phyloP scores from a whole-genome alignment of 495 filamentous ascomycete genomes.

The Xylaria nigripes region DNA sequence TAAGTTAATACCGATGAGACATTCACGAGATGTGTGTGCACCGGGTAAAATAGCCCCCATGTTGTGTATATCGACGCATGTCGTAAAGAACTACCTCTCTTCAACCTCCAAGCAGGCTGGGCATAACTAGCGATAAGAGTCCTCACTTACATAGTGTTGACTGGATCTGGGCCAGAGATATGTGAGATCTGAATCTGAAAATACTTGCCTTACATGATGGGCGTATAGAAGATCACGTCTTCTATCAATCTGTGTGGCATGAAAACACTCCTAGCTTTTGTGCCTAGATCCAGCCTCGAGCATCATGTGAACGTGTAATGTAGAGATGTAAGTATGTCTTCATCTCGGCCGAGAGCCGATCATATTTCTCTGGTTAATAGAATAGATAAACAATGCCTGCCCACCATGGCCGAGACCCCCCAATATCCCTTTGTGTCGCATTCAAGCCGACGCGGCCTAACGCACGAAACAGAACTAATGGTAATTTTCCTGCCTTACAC shows the following conservation, averaged over 20 bases:
- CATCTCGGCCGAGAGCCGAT: not conserved
- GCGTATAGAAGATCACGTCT: not conserved
- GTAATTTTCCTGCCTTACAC: not conserved
- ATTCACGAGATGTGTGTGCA: not conserved
- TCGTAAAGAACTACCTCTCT: not conserved
- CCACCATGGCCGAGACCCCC: constrained; percentile 6
- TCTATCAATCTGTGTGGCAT: constrained; percentile 5
- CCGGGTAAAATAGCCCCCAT: not conserved
- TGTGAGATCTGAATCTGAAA: constrained; percentile 9
- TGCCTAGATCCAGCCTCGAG: not conserved
- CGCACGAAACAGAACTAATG: not conserved
- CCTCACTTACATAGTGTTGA: not conserved
- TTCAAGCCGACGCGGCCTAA: not conserved
- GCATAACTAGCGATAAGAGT: not conserved
- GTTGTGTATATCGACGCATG: not conserved
- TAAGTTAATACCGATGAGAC: not conserved
- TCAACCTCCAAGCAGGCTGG: not conserved
- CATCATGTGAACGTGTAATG: not conserved
- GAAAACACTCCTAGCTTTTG: not conserved
- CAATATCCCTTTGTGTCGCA: constrained; percentile 1
- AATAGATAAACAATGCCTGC: not conserved
- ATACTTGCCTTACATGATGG: not conserved
- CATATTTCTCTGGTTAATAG: not conserved
- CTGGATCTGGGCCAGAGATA: not conserved
- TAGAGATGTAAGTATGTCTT: not conserved